These are phyloP conservation scores for Euptelea pleiosperma DNA, from an alignment of 164 flowering plant species.

Conservation along the genomic window DNA sequence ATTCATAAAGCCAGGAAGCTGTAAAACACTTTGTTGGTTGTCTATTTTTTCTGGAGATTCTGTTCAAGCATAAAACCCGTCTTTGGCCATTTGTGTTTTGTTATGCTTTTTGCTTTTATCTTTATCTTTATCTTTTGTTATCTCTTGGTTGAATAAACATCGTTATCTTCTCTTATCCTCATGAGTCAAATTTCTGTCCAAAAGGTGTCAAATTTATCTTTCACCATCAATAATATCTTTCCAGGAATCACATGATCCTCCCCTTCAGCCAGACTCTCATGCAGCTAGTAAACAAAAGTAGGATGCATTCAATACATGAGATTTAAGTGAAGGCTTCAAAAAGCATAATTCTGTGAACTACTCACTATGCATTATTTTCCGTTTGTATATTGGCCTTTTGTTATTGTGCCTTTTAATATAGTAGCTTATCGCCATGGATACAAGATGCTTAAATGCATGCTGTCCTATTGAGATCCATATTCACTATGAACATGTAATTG, in stretches of 20 bases:
- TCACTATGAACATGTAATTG: neutral
- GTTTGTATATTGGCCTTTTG: slow-evolving; percentile 3
- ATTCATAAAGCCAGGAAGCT: slow-evolving; percentile 3
- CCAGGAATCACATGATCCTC: slow-evolving; percentile 36
- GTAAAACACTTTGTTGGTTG: neutral
- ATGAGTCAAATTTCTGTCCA: slow-evolving; percentile 13
- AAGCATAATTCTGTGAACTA: slow-evolving; percentile 17
- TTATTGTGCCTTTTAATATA: neutral
- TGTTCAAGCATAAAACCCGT: slow-evolving; percentile 9
- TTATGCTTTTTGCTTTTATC: slow-evolving; percentile 3
- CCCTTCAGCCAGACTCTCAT: slow-evolving; percentile 23
- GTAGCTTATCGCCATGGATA: neutral
- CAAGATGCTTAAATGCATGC: neutral
- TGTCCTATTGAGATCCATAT: neutral
- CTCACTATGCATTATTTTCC: neutral
- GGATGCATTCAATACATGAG: slow-evolving; percentile 24
- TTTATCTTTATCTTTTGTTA: slow-evolving; percentile 1
- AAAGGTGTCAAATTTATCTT: slow-evolving; percentile 7
- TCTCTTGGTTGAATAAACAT: slow-evolving; percentile 11
- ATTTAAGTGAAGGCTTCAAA: slow-evolving; percentile 21
- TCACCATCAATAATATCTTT: slow-evolving; percentile 15
- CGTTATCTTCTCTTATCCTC: slow-evolving; percentile 10
- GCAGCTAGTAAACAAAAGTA: slow-evolving; percentile 21
- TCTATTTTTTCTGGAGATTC: slow-evolving; percentile 3
- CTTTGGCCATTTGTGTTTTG: neutral